Evolutionary conservation across 2,329 filamentous ascomycete species (phyloP), one percentile per base, ranked within the genome.

Genomic region (Apiospora kogelbergensis): DNA sequence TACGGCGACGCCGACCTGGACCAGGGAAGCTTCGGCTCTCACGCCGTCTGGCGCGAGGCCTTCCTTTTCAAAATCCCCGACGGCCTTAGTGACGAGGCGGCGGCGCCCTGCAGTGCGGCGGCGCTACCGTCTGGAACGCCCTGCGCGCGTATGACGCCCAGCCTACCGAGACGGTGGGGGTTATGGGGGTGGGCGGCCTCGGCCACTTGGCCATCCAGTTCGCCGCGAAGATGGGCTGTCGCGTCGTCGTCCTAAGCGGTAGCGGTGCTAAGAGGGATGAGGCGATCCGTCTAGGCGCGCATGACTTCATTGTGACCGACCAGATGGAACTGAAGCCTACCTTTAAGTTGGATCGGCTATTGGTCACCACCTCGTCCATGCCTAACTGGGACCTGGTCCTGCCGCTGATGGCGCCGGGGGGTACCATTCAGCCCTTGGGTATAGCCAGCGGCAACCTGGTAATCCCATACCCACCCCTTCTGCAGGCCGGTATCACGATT

Each of bases 191-290:
- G 63, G 86, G 91, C 68, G 90, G 90, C 24, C 83, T 91, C 3
- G 90, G 90, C 4, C 90, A 91, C 76, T 76, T 92, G 44, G 90
- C 89, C 6, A 90, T 92, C 71, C 89, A 91, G 76, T 91, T 90
- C 74, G 89, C 90, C 0, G 81, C 84, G 48, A 90, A 90, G 81
- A 89, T 91, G 86, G 90, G 90, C 33, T 89, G 85, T 78, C 83
- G 86, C 42, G 88, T 91, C 15, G 84, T 90, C 46, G 90, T 91
- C 9, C 84, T 93, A 91, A 76, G 88, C 89, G 0, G 77, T 85
- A 75, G 80, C 80, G 67, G n/a, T n/a, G n/a, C n/a, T n/a, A n/a
- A n/a, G n/a, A n/a, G n/a, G n/a, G n/a, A n/a, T n/a, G n/a, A n/a
- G n/a, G n/a, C n/a, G n/a, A n/a, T n/a, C n/a, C n/a, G n/a, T n/a